A percentile compares a stretch with the other conserved stretches of the same genome.
Conservation (phyloP, 768 basidiomycete species). For the Leucocoprinus sp. region DNA sequence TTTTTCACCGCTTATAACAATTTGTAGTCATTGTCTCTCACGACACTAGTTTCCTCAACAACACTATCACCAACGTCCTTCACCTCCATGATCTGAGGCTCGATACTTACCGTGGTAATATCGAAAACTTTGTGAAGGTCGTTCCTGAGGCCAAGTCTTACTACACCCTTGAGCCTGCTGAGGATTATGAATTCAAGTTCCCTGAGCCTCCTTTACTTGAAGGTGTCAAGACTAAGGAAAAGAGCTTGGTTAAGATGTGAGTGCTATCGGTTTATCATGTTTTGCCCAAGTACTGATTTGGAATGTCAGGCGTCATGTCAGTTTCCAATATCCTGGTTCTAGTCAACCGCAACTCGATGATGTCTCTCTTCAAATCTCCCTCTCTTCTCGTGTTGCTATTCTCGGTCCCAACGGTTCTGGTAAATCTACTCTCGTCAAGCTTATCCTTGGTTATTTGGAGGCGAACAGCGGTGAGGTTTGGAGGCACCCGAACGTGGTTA, state of each 20-base stretch:
- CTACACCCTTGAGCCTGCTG: conserved; percentile 91
- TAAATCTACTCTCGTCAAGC: conserved; percentile 94
- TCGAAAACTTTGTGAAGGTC: conserved; percentile 87
- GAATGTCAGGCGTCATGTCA: conserved; percentile 63
- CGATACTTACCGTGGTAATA: conserved; percentile 90
- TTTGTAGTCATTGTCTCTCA: conserved; percentile 88
- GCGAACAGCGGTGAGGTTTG: conserved; percentile 95
- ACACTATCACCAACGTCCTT: conserved; percentile 96
- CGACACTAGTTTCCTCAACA: conserved; percentile 96
- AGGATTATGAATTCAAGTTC: conserved; percentile 98
- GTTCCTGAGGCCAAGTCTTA: conserved; percentile 98
- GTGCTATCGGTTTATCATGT: conserved; percentile 5
- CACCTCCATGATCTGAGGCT: conserved; percentile 99
- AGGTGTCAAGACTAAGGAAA: conserved; percentile 99
- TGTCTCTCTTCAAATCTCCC: conserved; percentile 93
- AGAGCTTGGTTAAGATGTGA: conserved; percentile 88
- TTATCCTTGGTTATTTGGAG: conserved; percentile 95
- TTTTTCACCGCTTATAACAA: conserved; percentile 8
- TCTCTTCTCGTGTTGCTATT: conserved; percentile 96
- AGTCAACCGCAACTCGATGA: conserved; percentile 86
- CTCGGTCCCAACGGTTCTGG: conserved; percentile 99
- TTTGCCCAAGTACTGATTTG: conserved; percentile 1
- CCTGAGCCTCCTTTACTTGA: conserved; percentile 95
- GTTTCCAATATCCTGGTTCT: conserved; percentile 91
- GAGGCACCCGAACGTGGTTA: conserved; percentile 99